These are phyloP conservation scores for Halenospora varia DNA, from an alignment of 495 filamentous ascomycete genomes.

Conservation along the genomic window DNA sequence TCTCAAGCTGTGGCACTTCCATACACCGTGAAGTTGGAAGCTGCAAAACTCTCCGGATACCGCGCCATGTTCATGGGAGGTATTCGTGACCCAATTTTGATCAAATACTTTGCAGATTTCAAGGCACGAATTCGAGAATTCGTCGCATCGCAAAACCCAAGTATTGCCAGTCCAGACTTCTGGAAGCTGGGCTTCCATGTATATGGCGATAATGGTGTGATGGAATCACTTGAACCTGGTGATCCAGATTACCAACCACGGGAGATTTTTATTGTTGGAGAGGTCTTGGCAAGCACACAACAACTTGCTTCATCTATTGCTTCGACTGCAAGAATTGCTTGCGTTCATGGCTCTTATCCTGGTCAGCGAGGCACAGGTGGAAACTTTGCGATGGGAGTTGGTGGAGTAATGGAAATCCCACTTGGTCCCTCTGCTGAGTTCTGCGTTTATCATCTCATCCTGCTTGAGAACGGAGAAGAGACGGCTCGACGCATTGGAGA, in stretches of 20 bases:
- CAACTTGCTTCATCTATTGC: slow-evolving; percentile 36
- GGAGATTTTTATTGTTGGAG: slow-evolving; percentile 39
- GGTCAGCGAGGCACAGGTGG: slow-evolving; percentile 41
- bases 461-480: slow-evolving; percentile 31
- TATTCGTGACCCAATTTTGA: slow-evolving; percentile 43
- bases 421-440: slow-evolving; percentile 38
- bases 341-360: slow-evolving; percentile 39
- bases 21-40: slow-evolving; percentile 47
- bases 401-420: slow-evolving; percentile 32
- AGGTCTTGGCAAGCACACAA: slow-evolving; percentile 38
- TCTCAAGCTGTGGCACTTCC: slow-evolving; percentile 13
- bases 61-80: slow-evolving; percentile 42
- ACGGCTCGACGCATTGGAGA: background rate
- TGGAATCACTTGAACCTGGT: slow-evolving; percentile 15
- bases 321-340: slow-evolving; percentile 30
- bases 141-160: background rate
- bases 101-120: slow-evolving; percentile 35
- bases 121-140: slow-evolving; percentile 5
- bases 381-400: slow-evolving; percentile 40
- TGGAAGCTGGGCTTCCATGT: slow-evolving; percentile 35
- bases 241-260: background rate
- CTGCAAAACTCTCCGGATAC: slow-evolving; percentile 34
- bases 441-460: slow-evolving; percentile 44
- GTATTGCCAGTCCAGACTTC: background rate
- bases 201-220: slow-evolving; percentile 34